A percentile compares a stretch with the other conserved stretches of the same genome.
These are phyloP conservation scores for Clarireedia sp. DNA, from an alignment of 2,329 filamentous ascomycete species.

Conservation along the genomic window DNA sequence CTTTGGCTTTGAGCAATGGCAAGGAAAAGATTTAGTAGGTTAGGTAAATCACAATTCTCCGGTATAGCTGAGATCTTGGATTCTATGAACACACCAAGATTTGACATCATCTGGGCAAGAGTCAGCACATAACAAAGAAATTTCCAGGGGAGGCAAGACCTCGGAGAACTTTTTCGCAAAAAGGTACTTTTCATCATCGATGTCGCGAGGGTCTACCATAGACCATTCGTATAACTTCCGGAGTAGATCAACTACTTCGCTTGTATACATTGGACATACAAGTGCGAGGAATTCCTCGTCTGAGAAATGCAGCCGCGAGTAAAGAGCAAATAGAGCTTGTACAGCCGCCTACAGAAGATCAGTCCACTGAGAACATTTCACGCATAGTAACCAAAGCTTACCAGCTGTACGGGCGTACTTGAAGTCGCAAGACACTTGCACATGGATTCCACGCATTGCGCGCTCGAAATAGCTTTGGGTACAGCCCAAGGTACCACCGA, in stretches of 20 bases:
- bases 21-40: constrained; percentile 73
- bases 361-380: constrained; percentile 9
- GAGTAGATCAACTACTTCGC: constrained; percentile 63
- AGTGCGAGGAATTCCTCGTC: constrained; percentile 72
- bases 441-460: constrained; percentile 61
- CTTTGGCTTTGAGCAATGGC: constrained; percentile 77
- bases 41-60: constrained; percentile 56
- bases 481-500: constrained; percentile 83
- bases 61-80: constrained; percentile 64
- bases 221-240: constrained; percentile 74
- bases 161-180: constrained; percentile 92
- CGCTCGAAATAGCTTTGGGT: constrained; percentile 67
- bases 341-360: constrained; percentile 54
- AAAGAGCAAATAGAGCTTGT: constrained; percentile 77
- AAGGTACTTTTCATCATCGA: constrained; percentile 87
- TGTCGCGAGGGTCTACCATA: constrained; percentile 67
- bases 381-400: constrained; percentile 34
- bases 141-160: constrained; percentile 39
- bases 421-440: constrained; percentile 63
- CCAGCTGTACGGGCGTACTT: constrained; percentile 67
- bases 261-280: constrained; percentile 70
- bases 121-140: constrained; percentile 6
- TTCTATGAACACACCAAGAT: constrained; percentile 76
- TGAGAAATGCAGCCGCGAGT: constrained; percentile 64
- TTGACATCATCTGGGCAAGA: constrained; percentile 63